These are phyloP conservation scores for Tetracladium marchalianum DNA, from an alignment of 495 filamentous ascomycete genomes.

Conservation along the genomic window DNA sequence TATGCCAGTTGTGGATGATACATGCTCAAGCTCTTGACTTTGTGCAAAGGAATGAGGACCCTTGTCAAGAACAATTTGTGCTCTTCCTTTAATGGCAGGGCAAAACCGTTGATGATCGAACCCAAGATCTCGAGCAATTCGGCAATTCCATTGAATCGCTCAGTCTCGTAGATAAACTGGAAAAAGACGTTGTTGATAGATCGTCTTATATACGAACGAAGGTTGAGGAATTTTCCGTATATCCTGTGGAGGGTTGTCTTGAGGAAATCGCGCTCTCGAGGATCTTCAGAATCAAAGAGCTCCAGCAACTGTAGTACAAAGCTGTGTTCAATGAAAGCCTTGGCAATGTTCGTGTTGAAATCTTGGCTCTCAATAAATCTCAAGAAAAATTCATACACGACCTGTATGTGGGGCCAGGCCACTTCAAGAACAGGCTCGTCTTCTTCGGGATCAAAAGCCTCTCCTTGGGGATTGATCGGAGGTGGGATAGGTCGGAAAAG, in stretches of 20 bases:
- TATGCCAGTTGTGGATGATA: conserved; percentile 98
- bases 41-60: conserved; percentile 88
- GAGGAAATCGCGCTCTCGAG: conserved; percentile 90
- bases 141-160: conserved; percentile 96
- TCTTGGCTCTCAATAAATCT: conserved; percentile 99
- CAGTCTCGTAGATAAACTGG: conserved; percentile 98
- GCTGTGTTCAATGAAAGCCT: conserved; percentile 94
- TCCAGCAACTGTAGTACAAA: conserved; percentile 98
- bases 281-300: conserved; percentile 97
- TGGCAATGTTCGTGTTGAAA: conserved; percentile 99
- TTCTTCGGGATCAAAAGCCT: conserved; percentile 97
- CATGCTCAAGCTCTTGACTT: conserved; percentile 99
- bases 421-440: conserved; percentile 98
- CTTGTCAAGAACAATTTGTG: conserved; percentile 97
- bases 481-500: conserved; percentile 95
- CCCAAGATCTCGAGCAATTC: conserved; percentile 94
- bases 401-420: conserved; percentile 98
- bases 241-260: conserved; percentile 98
- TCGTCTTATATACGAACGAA: conserved; percentile 91
- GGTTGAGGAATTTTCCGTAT: conserved; percentile 97
- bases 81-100: conserved; percentile 93
- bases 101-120: conserved; percentile 99
- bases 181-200: conserved; percentile 99
- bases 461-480: conserved; percentile 92
- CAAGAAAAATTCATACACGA: conserved; percentile 99